A percentile compares a stretch with the other conserved stretches of the same genome.
These are phyloP conservation scores for Xylariaceae sp. DNA, from an alignment of 2,329 filamentous ascomycete species.

Conservation along the genomic window DNA sequence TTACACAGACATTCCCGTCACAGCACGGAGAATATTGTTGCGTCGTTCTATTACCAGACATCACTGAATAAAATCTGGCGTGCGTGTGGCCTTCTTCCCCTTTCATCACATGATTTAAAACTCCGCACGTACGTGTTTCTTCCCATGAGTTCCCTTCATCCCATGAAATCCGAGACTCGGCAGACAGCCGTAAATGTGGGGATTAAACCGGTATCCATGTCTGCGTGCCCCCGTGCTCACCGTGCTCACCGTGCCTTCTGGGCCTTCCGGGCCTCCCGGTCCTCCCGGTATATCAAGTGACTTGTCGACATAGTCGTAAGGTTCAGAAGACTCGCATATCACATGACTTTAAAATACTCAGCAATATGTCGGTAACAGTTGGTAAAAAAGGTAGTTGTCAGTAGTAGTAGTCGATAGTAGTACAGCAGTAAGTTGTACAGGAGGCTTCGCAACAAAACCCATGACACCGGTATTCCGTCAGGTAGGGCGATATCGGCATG, in stretches of 20 bases:
- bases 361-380: not conserved
- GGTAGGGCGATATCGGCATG: not conserved
- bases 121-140: not conserved
- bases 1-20: conserved; percentile 2
- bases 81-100: conserved; percentile 2
- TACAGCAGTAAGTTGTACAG: not conserved
- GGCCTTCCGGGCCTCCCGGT: no score
- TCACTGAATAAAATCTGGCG: conserved; percentile 7
- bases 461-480: not conserved
- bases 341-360: no score
- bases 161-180: no score
- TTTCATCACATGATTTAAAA: no score
- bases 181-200: not conserved
- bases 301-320: no score
- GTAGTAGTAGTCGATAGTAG: not conserved
- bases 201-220: no score
- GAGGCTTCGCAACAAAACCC: not conserved
- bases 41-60: conserved; percentile 10
- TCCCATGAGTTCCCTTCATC: not conserved
- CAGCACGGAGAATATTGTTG: conserved; percentile 1
- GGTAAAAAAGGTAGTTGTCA: not conserved
- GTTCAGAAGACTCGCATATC: no score
- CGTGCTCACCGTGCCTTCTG: no score
- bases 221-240: no score
- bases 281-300: no score